A percentile compares a stretch with the other conserved stretches of the same genome.
Evolutionary conservation across 164 flowering plant genomes (phyloP).

Genomic region (Piper longum): DNA sequence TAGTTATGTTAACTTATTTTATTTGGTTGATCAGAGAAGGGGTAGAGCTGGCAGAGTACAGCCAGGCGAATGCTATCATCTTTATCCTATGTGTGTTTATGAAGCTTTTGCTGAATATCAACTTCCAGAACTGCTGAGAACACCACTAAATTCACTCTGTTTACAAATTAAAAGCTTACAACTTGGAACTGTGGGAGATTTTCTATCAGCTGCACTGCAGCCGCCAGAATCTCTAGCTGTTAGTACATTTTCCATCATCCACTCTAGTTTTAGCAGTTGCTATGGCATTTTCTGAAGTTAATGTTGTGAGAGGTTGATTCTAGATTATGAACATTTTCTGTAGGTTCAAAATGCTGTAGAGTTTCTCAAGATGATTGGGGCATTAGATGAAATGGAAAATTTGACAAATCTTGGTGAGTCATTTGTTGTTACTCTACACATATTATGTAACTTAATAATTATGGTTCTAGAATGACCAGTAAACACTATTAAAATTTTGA

Average conservation of each 20-base stretch:
- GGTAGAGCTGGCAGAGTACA: constrained; percentile 99
- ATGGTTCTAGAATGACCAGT: neutral
- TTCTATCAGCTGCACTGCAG: constrained; percentile 88
- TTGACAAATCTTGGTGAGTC: constrained; percentile 82
- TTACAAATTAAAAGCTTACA: constrained; percentile 95
- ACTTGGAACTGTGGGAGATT: constrained; percentile 78
- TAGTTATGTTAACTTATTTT: constrained; percentile 1
- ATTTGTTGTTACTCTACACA: neutral
- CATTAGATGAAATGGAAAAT: constrained; percentile 80
- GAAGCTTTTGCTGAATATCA: constrained; percentile 97
- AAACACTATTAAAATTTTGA: neutral
- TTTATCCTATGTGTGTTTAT: constrained; percentile 88
- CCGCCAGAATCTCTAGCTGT: constrained; percentile 92
- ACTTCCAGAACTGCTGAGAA: constrained; percentile 94
- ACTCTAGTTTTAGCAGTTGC: neutral
- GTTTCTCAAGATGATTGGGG: constrained; percentile 89
- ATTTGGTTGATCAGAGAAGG: constrained; percentile 53
- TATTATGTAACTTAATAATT: neutral
- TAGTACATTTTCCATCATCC: constrained; percentile 15
- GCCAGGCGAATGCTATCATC: constrained; percentile 95
- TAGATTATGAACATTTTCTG: neutral
- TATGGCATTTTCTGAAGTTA: too few species aligned
- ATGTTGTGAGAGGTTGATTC: too few species aligned
- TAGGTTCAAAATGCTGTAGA: constrained; percentile 97
- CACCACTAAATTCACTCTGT: constrained; percentile 98